Percentiles rank a stretch among this genome's conserved stretches.
These are phyloP conservation scores for Pyrenochaeta sp. DNA, from an alignment of 2,329 filamentous ascomycete species.

Conservation along the genomic window DNA sequence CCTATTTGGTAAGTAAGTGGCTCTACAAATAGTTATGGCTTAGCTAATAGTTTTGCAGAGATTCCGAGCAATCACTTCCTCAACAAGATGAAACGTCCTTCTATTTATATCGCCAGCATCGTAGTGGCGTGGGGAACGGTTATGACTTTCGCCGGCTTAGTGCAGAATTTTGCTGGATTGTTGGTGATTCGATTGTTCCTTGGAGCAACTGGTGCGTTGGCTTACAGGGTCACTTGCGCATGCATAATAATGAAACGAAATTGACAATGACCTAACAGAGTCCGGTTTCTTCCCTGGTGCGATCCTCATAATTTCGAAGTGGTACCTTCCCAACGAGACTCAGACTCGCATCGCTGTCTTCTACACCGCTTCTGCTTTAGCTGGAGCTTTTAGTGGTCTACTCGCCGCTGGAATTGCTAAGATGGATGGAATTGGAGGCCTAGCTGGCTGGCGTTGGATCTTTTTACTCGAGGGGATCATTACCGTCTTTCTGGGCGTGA, in stretches of 20 bases:
- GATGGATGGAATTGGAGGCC: slow-evolving; percentile 64
- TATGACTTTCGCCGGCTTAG: slow-evolving; percentile 60
- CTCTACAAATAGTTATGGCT: no score
- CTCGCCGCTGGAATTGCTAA: slow-evolving; percentile 67
- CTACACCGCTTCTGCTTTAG: slow-evolving; percentile 66
- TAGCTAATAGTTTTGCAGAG: no score
- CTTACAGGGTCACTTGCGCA: no score
- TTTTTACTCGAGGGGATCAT: slow-evolving; percentile 48
- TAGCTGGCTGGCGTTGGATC: slow-evolving; percentile 52
- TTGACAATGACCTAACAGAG: no score
- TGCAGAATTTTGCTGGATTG: slow-evolving; percentile 49
- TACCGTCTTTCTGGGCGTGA: slow-evolving; percentile 44
- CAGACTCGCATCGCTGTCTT: slow-evolving; percentile 65
- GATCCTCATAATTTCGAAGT: slow-evolving; percentile 20
- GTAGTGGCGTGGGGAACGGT: slow-evolving; percentile 60
- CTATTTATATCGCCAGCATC: slow-evolving; percentile 53
- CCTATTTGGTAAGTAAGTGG: no score
- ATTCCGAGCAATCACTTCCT: no score
- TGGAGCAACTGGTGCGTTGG: no score
- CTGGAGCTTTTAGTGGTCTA: slow-evolving; percentile 68
- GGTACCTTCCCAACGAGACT: slow-evolving; percentile 64
- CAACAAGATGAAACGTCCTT: slow-evolving; percentile 65
- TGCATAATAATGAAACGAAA: no score
- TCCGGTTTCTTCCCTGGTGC: slow-evolving; percentile 49
- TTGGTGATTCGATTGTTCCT: slow-evolving; percentile 49